Base-by-base conservation (phyloP, 306 rosid species). In the Abrus precatorius region DNA sequence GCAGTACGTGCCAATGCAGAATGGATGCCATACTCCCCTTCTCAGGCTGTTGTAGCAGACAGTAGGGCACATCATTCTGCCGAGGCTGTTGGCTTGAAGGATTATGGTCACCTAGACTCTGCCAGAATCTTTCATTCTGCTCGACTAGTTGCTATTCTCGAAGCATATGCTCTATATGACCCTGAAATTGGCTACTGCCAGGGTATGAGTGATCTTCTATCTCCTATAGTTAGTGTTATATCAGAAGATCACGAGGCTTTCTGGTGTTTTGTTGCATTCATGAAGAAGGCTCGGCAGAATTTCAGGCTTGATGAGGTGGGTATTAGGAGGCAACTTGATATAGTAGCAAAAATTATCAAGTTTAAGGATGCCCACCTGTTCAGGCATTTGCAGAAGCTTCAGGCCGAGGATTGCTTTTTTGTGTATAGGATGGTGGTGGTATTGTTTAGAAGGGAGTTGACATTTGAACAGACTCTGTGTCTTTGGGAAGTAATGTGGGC, bases 401-500 rank as follows among this genome's bases (percentile, higher is more conserved):
- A 96, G 85, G 99, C 99, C 0, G 99, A 93, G 88, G 99, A 96
- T 86, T 96, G 99, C 89, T 96, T 93, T 77, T 96, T 96, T 41
- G 99, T 96, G 83, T 96, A 96, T 62, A 86, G 99, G 83, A 96
- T 96, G 99, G 99, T 96, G 81, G 97, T 96, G 80, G 99, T 96
- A 78, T 88, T 96, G 67, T 96, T 96, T 77, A 89, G 99, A 78
- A 89, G 99, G 89, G 99, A 96, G 68, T 84, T 96, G 84, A 88
- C 97, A n/a, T 96, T 88, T 79, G 99, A 96, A 61, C 99, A 96
- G 87, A 96, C 98, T 9, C 80, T 96, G 7, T 93, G 99, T 83
- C 92, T 96, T 55, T 96, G 99, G 99, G 99, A 96, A 89, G 99
- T 96, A 67, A 92, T 96, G 94, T 96, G 99, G 99, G 99, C 99